A percentile compares a stretch with the other conserved stretches of the same genome.
Conservation (phyloP, 1,139 yeast genomes). For the Magnusiomyces ingens region DNA sequence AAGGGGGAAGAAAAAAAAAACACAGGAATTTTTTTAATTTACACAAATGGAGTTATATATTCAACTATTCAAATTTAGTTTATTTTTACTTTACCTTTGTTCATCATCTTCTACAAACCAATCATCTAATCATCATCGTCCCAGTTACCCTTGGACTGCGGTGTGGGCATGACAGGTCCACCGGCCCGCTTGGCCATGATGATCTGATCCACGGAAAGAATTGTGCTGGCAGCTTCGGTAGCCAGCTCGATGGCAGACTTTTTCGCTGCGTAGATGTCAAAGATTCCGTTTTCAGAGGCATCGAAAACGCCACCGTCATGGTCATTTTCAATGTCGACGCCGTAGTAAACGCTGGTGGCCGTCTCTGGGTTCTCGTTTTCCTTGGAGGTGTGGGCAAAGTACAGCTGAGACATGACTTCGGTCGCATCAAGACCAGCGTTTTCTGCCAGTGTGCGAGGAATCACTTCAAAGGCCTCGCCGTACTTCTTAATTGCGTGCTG, state of each 20-base stretch:
- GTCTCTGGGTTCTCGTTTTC: conserved; percentile 32
- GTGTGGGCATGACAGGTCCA: conserved; percentile 89
- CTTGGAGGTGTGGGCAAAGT: conserved; percentile 67
- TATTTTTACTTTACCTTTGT: no score
- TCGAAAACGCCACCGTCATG: conserved; percentile 61
- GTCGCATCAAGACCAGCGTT: conserved; percentile 91
- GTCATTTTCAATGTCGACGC: conserved; percentile 69
- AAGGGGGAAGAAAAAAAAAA: no score
- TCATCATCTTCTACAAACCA: neutral
- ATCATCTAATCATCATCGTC: conserved; percentile 72
- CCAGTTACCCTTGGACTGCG: conserved; percentile 84
- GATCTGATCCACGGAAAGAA: conserved; percentile 83
- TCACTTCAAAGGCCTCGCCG: conserved; percentile 90
- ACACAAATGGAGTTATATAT: no score
- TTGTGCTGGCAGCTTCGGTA: conserved; percentile 90
- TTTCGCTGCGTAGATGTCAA: conserved; percentile 75
- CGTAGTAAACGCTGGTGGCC: conserved; percentile 27
- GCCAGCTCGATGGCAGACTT: conserved; percentile 86
- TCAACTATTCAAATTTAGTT: neutral
- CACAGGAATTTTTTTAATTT: no score
- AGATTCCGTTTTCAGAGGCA: conserved; percentile 60
- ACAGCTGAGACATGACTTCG: conserved; percentile 77
- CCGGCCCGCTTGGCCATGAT: conserved; percentile 96
- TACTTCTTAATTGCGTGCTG: conserved; percentile 92
- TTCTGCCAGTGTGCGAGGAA: conserved; percentile 89